These are phyloP conservation scores for Xerocomus minutiporus DNA, from an alignment of 1,284 basidiomycete genomes.

Conservation along the genomic window DNA sequence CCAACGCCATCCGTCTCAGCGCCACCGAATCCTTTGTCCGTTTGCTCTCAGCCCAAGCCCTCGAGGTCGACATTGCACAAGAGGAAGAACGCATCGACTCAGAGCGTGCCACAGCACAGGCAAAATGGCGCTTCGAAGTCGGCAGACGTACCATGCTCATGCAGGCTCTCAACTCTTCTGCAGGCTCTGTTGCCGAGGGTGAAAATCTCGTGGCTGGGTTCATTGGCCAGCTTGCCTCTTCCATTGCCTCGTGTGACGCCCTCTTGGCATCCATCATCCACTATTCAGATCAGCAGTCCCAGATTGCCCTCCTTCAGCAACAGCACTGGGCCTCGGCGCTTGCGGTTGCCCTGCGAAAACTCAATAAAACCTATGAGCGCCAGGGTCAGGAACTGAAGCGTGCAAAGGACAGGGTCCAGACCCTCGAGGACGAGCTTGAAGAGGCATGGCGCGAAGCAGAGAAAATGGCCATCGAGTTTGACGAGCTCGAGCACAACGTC, in stretches of 20 bases:
- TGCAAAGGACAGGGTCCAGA: conserved; percentile 43
- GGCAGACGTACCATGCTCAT: conserved; percentile 68
- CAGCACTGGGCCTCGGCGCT: conserved; percentile 68
- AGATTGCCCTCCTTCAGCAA: conserved; percentile 57
- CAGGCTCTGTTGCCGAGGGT: conserved; percentile 15
- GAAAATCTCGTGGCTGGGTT: conserved; percentile 37
- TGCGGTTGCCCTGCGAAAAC: conserved; percentile 69
- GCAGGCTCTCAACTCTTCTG: conserved; percentile 52
- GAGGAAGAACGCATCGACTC: conserved; percentile 56
- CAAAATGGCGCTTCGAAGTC: conserved; percentile 64
- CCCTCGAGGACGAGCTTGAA: conserved; percentile 66
- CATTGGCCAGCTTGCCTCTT: conserved; percentile 55
- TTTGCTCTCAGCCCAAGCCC: conserved; percentile 54
- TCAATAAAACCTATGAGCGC: conserved; percentile 67
- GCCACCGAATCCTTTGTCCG: conserved; percentile 70
- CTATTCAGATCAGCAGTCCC: conserved; percentile 57
- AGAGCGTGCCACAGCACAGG: conserved; percentile 48
- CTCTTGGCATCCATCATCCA: conserved; percentile 53
- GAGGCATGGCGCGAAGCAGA: conserved; percentile 78
- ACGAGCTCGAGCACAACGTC: conserved; percentile 44
- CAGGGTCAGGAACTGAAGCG: conserved; percentile 53
- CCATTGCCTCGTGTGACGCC: conserved; percentile 55
- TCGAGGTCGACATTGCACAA: conserved; percentile 53
- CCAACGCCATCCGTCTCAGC: conserved; percentile 65
- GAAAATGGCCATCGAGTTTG: conserved; percentile 63